Conservation (phyloP, 768 basidiomycete species). For the Daedalea quercina region DNA sequence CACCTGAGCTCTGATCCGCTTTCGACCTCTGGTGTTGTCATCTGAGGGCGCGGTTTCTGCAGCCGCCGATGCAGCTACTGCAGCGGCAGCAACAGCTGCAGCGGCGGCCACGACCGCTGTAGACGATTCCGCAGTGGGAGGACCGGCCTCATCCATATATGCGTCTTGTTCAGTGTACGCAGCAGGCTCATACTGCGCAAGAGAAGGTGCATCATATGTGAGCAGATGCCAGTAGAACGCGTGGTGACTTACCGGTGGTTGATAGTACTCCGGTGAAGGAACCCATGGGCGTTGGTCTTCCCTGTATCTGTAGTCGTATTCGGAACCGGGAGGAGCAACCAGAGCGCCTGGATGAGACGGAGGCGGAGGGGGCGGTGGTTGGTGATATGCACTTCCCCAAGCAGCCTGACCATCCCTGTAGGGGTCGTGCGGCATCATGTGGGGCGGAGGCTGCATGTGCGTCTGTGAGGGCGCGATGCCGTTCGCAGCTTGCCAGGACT, state of each 20-base stretch:
- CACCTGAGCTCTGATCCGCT: conserved; percentile 58
- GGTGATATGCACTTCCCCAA: conserved; percentile 54
- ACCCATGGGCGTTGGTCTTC: conserved; percentile 51
- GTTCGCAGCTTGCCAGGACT: conserved; percentile 57
- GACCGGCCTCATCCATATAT: conserved; percentile 49
- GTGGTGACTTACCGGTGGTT: conserved; percentile 13
- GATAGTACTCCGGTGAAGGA: conserved; percentile 12
- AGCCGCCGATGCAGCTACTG: not conserved
- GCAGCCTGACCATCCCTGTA: conserved; percentile 40
- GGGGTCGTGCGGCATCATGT: conserved; percentile 34
- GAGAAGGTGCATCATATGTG: not conserved
- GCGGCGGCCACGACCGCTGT: conserved; percentile 5
- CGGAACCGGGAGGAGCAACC: conserved; percentile 33
- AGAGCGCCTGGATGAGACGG: conserved; percentile 41
- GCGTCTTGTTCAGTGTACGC: conserved; percentile 50
- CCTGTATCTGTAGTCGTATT: conserved; percentile 57
- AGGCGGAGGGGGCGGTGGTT: conserved; percentile 11
- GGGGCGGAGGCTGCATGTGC: conserved; percentile 32
- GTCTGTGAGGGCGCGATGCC: conserved; percentile 63
- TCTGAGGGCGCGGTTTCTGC: conserved; percentile 14
- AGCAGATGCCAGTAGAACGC: not conserved
- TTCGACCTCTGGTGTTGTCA: conserved; percentile 59
- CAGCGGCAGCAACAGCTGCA: not conserved
- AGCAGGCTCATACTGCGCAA: conserved; percentile 43
- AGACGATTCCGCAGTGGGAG: conserved; percentile 39